Conservation (phyloP, 1,139 yeast species). For the Protomyces pachydermus region DNA sequence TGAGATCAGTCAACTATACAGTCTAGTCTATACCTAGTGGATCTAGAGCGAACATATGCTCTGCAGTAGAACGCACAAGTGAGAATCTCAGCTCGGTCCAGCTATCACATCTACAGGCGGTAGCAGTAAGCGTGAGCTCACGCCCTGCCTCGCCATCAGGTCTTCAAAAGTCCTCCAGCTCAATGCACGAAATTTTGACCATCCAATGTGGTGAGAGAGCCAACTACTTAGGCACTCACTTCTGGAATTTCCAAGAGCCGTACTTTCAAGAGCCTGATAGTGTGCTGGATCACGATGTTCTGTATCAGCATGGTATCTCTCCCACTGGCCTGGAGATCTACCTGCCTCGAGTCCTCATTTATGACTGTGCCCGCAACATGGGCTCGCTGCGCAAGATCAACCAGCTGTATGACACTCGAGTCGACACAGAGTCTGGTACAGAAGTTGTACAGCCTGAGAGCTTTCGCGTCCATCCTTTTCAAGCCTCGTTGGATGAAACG, state of each 20-base stretch:
- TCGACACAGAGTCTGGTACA: neutral
- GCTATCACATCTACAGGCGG: no score
- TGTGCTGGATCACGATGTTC: slow-evolving; percentile 48
- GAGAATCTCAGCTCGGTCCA: no score
- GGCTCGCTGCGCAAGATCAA: slow-evolving; percentile 37
- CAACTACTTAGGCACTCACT: slow-evolving; percentile 69
- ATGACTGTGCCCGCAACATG: slow-evolving; percentile 50
- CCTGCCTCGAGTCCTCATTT: slow-evolving; percentile 70
- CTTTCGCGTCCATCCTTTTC: slow-evolving; percentile 47
- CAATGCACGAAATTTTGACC: slow-evolving; percentile 67
- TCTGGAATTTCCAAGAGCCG: slow-evolving; percentile 72
- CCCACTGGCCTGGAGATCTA: slow-evolving; percentile 51
- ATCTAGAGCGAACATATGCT: no score
- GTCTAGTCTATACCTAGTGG: no score
- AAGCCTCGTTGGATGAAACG: slow-evolving; percentile 45
- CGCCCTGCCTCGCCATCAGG: no score
- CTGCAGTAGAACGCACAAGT: no score
- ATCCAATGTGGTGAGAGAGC: slow-evolving; percentile 67
- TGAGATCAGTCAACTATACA: no score
- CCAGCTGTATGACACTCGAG: slow-evolving; percentile 33
- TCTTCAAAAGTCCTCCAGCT: neutral
- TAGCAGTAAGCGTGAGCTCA: no score
- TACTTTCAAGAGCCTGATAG: slow-evolving; percentile 45
- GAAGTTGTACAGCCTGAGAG: slow-evolving; percentile 45
- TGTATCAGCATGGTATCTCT: slow-evolving; percentile 45